Conservation (phyloP, 139 green algal genomes). For the Chlamydomonas applanata region DNA sequence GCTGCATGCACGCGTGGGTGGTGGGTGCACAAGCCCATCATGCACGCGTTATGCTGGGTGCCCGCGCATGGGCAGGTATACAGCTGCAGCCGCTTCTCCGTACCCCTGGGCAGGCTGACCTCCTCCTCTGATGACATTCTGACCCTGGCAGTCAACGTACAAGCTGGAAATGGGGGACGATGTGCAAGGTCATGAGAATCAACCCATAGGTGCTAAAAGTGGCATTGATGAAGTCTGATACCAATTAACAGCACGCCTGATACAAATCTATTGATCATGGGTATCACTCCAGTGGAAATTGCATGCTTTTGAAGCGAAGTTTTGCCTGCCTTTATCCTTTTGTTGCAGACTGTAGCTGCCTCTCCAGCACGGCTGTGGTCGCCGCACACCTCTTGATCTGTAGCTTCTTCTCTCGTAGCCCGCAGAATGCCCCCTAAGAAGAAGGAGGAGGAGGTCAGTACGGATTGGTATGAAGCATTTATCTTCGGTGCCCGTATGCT, state of each 20-base stretch:
- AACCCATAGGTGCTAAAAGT: not conserved
- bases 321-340: too few species aligned
- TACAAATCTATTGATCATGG: too few species aligned
- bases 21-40: too few species aligned
- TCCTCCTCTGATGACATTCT: conserved; percentile 27
- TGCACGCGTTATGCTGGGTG: too few species aligned
- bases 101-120: conserved; percentile 42
- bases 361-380: not conserved
- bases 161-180: too few species aligned
- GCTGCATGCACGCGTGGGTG: too few species aligned
- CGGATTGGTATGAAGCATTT: not conserved
- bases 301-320: too few species aligned
- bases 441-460: conserved; percentile 63
- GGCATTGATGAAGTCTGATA: too few species aligned
- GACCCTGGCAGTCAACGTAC: not conserved
- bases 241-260: too few species aligned
- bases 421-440: conserved; percentile 81
- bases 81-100: not conserved
- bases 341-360: not conserved
- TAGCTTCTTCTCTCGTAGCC: not conserved
- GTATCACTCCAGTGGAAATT: too few species aligned
- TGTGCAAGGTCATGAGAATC: too few species aligned
- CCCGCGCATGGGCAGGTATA: not conserved
- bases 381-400: not conserved
- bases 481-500: not conserved